Base-by-base conservation (phyloP, 2,329 filamentous ascomycete genomes). In the Aspergillus sp. region DNA sequence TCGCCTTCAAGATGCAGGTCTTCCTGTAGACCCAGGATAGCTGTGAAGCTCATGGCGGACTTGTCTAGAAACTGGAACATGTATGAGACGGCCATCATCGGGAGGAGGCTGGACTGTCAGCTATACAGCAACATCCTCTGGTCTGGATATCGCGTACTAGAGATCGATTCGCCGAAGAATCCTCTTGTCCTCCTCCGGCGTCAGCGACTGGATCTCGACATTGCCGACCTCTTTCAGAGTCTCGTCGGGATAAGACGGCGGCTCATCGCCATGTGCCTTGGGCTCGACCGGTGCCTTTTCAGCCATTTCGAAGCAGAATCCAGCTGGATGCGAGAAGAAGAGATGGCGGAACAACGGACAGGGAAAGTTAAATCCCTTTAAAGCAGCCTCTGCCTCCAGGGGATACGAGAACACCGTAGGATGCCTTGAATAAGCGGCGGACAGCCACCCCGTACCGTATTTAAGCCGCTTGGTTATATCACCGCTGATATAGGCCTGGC, bases 1-100 rank as follows among this genome's bases (percentile, higher is more conserved):
- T 52, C 35, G 4, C 65, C 66, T 2, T 66, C 58, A 1, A 73
- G 58, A 43, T 70, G 61, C 3, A 71, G 64, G 49, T 75, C 68
- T 21, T 66, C 55, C 9, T 64, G 59, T 15, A 76, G 59, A 3
- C 40, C 40, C 1, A 52, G 50, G 14, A 52, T 44, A 4, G 50
- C 39, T 3, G 50, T 35, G 14, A 44, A 44, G 14, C 50, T 45
- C 50, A 52, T 33, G 19, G 50, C 27, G 1, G 40, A 44, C 23
- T 52, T 52, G 50, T 52, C 50, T 5, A 52, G 50, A 19, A 44
- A 52, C n/a, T 52, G 50, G 27, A 52, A 44, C 50, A 52, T 44
- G 19, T 52, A 52, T 8, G 50, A 44, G n/a, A 52, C n/a, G 9
- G 27, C 50, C 27, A 52, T 33, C 6, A 52, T 35, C 5, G 50